phyloP scores from a whole-genome alignment of 768 basidiomycete species.

The Amanita fuliginea region DNA sequence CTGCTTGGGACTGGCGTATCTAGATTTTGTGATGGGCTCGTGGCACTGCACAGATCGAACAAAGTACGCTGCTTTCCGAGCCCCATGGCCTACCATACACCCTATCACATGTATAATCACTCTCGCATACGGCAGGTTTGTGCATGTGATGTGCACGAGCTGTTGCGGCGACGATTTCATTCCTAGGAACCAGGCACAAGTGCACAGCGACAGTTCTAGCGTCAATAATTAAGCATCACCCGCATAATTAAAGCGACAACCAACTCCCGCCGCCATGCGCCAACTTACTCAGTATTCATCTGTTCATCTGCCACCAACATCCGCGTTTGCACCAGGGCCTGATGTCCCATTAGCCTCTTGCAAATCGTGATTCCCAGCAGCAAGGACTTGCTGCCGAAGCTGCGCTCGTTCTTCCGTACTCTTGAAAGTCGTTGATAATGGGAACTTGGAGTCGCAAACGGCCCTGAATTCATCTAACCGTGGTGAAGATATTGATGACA shows the following conservation, averaged over 20 bases:
- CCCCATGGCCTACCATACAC: conserved; percentile 18
- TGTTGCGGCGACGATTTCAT: no score
- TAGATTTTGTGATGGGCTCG: no score
- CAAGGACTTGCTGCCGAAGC: conserved; percentile 16
- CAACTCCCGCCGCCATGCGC: neutral
- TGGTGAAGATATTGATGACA: conserved; percentile 37
- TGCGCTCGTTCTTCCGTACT: conserved; percentile 34
- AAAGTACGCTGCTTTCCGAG: conserved; percentile 46
- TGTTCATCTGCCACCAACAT: neutral
- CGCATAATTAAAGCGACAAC: no score
- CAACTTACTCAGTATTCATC: neutral
- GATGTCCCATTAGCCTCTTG: conserved; percentile 1
- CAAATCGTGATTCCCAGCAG: neutral
- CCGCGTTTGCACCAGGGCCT: neutral
- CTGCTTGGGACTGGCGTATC: no score
- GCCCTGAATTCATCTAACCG: conserved; percentile 52
- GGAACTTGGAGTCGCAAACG: conserved; percentile 42
- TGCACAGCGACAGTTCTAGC: no score
- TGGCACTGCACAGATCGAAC: conserved; percentile 53
- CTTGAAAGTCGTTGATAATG: conserved; percentile 60
- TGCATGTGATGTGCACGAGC: no score
- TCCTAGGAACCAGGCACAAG: no score
- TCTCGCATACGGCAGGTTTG: no score
- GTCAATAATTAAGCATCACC: no score
- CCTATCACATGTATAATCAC: conserved; percentile 27